A percentile compares a stretch with the other conserved stretches of the same genome.
These are phyloP conservation scores for Coriaria nepalensis DNA, from an alignment of 306 rosid genomes.

Conservation along the genomic window DNA sequence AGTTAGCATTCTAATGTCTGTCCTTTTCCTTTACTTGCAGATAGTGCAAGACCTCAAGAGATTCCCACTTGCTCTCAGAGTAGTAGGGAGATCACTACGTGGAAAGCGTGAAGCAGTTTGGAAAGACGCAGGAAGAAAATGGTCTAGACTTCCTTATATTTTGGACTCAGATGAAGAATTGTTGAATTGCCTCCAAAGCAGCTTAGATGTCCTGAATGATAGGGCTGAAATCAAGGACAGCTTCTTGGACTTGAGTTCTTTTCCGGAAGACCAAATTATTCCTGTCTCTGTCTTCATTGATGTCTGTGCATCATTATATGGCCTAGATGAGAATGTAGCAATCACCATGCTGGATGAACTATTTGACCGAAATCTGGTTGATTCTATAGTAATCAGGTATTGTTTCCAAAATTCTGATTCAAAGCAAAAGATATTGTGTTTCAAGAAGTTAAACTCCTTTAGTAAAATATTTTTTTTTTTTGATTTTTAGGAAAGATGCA, in stretches of 20 bases:
- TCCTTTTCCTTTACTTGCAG: conserved; percentile 23
- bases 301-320: conserved; percentile 37
- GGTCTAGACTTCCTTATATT: conserved; percentile 20
- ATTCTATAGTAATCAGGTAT: too few relatives aligned
- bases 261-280: conserved; percentile 58
- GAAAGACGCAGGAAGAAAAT: conserved; percentile 14
- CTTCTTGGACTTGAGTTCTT: conserved; percentile 50
- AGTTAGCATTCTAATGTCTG: conserved; percentile 1
- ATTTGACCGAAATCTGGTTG: conserved; percentile 20
- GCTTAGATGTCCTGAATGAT: conserved; percentile 24
- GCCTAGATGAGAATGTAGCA: conserved; percentile 29
- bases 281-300: conserved; percentile 47
- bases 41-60: conserved; percentile 35
- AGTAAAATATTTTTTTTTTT: too few relatives aligned
- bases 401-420: too few relatives aligned
- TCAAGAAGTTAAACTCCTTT: too few relatives aligned
- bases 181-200: conserved; percentile 29
- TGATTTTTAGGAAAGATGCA: too few relatives aligned
- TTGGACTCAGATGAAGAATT: conserved; percentile 14
- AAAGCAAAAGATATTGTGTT: too few relatives aligned
- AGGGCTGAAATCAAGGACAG: conserved; percentile 27
- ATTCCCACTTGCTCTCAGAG: conserved; percentile 42
- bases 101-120: conserved; percentile 16
- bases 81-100: conserved; percentile 28
- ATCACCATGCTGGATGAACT: conserved; percentile 25